Base-by-base conservation (phyloP, 176 grass and related monocot species). In the Coix lacrymajobi region DNA sequence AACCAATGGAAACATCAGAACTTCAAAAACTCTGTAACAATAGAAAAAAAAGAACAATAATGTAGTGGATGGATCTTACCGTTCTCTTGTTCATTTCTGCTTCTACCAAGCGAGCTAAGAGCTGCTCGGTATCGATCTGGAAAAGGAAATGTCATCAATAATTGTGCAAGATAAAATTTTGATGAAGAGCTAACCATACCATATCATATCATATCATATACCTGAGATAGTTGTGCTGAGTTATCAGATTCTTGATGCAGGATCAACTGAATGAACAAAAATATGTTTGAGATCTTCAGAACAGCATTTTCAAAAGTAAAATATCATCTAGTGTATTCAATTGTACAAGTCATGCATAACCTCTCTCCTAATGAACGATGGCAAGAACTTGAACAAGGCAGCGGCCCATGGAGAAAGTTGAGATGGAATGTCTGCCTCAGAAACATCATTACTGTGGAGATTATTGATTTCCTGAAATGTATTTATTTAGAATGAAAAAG, bases 141-240 rank as follows among this genome's bases (percentile, higher is more conserved):
- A 33, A 33, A 87, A 22, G 29, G 5, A 66, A 69, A 20, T 4
- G 24, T 15, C 11, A 44, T 63, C 68, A 79, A 58, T 13, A 56
- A 62, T 38, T 37, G 31, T 7, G 41, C 30, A n/a, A 68, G 40
- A 61, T 36, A 57, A 20, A 37, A 40, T 19, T 62, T 62, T 11
- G 3, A 43, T 31, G 19, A 41, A 29, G 68, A 81, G 11, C 25
- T 52, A 33, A 51, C 19, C 6, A 70, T 49, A 32, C 4, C 3
- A 7, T 34, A 65, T 8, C 37, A 39, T 39, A 39, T 16, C 6
- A 64, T 54, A 29, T 17, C 4, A 10, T 20, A 69, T 58, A 94
- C 92, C 92, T 94, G 92, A 16, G 92, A 94, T 40, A 94, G 14
- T 78, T 94, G 92, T 3, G 92, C 92, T 44, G 92, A 91, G 52